These are phyloP conservation scores for Lanmaoa rubissima DNA, from an alignment of 768 basidiomycete genomes.

Conservation along the genomic window DNA sequence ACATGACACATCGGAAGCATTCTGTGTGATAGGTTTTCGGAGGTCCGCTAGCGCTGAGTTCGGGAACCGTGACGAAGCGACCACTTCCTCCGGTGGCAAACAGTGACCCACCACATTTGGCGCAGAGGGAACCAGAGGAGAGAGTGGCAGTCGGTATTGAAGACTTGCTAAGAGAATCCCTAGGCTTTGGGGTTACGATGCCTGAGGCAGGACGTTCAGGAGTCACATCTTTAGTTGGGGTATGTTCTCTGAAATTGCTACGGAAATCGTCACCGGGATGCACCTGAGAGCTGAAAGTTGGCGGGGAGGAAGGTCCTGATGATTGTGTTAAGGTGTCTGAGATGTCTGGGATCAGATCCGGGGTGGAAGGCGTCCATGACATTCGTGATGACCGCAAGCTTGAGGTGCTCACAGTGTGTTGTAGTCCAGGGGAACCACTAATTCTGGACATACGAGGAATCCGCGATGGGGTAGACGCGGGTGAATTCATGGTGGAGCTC, in stretches of 20 bases:
- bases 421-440: constrained; percentile 27
- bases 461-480: constrained; percentile 17
- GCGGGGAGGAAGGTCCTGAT: constrained; percentile 54
- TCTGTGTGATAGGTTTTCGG: constrained; percentile 69
- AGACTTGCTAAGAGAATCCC: constrained; percentile 24
- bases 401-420: constrained; percentile 28
- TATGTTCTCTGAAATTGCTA: constrained; percentile 6
- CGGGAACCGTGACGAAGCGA: constrained; percentile 71
- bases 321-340: constrained; percentile 59
- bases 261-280: constrained; percentile 12
- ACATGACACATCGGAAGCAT: constrained; percentile 74
- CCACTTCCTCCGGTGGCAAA: constrained; percentile 58
- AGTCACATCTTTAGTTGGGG: constrained; percentile 3
- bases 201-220: constrained; percentile 17
- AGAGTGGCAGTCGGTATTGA: constrained; percentile 33
- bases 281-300: constrained; percentile 34
- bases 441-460: constrained; percentile 30
- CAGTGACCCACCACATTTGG: constrained; percentile 56
- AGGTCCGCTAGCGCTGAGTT: constrained; percentile 36
- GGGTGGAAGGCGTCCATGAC: constrained; percentile 47
- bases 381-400: constrained; percentile 26
- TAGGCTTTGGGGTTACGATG: constrained; percentile 30
- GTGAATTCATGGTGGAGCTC: constrained; percentile 10
- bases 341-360: constrained; percentile 58
- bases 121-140: constrained; percentile 49